Base-by-base conservation (phyloP, 306 rosid species). In the Psophocarpus tetragonolobus region DNA sequence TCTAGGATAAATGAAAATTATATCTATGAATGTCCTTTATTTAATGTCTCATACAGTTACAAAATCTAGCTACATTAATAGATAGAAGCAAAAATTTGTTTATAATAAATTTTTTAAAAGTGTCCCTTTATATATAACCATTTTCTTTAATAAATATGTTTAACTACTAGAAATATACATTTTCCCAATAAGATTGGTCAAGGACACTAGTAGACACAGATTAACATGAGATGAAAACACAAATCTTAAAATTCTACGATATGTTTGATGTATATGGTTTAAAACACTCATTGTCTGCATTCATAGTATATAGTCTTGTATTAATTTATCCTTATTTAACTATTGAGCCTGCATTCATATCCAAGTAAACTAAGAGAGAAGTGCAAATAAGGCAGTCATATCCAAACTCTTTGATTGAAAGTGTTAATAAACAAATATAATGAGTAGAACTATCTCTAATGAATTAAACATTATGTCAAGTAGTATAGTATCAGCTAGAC, bases 391-490 rank as follows among this genome's bases (percentile, higher is more conserved):
- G 21, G 50, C 38, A 20, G 38, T n/a, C n/a, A n/a, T n/a, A n/a
- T n/a, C n/a, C n/a, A n/a, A n/a, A 20, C 18, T 10, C 11, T 18
- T n/a, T 18, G 17, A 36, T 18, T 20, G 18, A n/a, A 18, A 4
- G 10, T 4, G n/a, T 18, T 18, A 2, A 3, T 18, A 64, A 64
- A 35, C 5, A 9, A 18, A 11, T 35, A 64, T n/a, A 35, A 64
- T 9, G 17, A 36, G 9, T 4, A 38, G 48, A 35, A 4, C 36
- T 64, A 64, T 48, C 70, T 64, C 70, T 47, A 77, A 90, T 26
- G 99, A 96, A 81, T 96, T 98, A 86, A 96, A 96, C 61, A 92
- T 78, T 97, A 92, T 87, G 83, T 97, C 98, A 48, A 96, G 90
- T 17, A 96, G 76, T 45, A 95, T 95, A 42, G 98, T 80, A 85